These are phyloP conservation scores for Turritis glabra DNA, from an alignment of 345 rosid genomes.

Conservation along the genomic window DNA sequence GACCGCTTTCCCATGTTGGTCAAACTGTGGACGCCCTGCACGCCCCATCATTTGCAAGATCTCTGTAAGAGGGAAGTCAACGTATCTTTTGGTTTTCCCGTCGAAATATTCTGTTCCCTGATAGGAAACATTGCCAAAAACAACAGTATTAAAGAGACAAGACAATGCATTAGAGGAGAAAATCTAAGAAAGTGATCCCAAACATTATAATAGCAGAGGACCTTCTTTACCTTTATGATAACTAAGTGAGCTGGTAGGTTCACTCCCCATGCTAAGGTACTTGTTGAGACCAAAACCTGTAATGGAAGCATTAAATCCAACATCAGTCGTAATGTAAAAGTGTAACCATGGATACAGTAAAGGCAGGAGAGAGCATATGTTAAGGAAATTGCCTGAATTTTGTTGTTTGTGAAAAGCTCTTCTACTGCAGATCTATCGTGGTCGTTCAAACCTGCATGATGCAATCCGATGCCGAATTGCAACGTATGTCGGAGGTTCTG, in stretches of 20 bases:
- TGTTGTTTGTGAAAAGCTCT: slow-evolving; percentile 94
- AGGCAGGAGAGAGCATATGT: slow-evolving; percentile 23
- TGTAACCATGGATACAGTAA: neutral
- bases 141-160: neutral
- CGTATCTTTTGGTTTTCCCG: slow-evolving; percentile 95
- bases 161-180: slow-evolving; percentile 14
- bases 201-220: slow-evolving; percentile 7
- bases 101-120: slow-evolving; percentile 99
- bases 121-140: slow-evolving; percentile 19
- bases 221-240: slow-evolving; percentile 74
- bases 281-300: slow-evolving; percentile 93
- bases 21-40: slow-evolving; percentile 99
- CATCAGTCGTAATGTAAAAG: slow-evolving; percentile 3
- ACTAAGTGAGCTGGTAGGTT: slow-evolving; percentile 98
- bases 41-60: slow-evolving; percentile 99
- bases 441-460: slow-evolving; percentile 97
- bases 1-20: slow-evolving; percentile 98
- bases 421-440: slow-evolving; percentile 91
- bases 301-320: slow-evolving; percentile 22
- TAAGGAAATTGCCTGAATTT: slow-evolving; percentile 73
- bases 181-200: slow-evolving; percentile 11
- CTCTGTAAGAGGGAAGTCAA: slow-evolving; percentile 93
- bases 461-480: slow-evolving; percentile 96
- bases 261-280: slow-evolving; percentile 98
- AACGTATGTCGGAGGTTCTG: slow-evolving; percentile 93